These are phyloP conservation scores for Thinopyrum elongatum DNA, from an alignment of 176 grass and related monocot genomes.

Conservation along the genomic window DNA sequence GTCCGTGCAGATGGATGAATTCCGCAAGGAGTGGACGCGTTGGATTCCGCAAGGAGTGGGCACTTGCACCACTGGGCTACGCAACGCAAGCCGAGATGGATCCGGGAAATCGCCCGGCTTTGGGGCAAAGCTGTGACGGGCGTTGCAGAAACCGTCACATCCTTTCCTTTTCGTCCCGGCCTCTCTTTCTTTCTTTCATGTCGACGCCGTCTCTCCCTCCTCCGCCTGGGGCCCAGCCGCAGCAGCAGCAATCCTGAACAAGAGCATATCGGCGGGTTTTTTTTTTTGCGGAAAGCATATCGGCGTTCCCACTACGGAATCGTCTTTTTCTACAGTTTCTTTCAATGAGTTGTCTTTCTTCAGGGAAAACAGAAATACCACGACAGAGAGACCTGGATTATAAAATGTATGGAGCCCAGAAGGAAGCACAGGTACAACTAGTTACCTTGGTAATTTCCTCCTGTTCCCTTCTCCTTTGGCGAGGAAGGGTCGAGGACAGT, in stretches of 20 bases:
- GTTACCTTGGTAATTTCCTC: not conserved
- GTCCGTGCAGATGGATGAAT: not conserved
- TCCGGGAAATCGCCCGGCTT: not conserved
- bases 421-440: not conserved
- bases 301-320: not conserved
- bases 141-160: not conserved
- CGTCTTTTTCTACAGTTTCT: not conserved
- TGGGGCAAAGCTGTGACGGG: slow-evolving; percentile 2
- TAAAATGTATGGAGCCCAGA: not conserved
- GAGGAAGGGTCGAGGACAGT: not conserved
- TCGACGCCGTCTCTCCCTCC: not conserved
- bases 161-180: not conserved
- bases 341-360: too few species aligned
- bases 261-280: slow-evolving; percentile 13
- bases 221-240: not conserved
- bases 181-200: not conserved
- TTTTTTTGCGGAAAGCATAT: too few species aligned
- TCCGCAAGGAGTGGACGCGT: not conserved
- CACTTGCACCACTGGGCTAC: not conserved
- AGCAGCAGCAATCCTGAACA: not conserved
- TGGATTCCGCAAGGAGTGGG: not conserved
- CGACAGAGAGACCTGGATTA: not conserved
- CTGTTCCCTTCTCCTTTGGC: not conserved
- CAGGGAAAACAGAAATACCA: too few species aligned
- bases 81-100: not conserved